Conservation (phyloP, 371 early-diverging fungal genomes). For the Mucor mucedo region DNA sequence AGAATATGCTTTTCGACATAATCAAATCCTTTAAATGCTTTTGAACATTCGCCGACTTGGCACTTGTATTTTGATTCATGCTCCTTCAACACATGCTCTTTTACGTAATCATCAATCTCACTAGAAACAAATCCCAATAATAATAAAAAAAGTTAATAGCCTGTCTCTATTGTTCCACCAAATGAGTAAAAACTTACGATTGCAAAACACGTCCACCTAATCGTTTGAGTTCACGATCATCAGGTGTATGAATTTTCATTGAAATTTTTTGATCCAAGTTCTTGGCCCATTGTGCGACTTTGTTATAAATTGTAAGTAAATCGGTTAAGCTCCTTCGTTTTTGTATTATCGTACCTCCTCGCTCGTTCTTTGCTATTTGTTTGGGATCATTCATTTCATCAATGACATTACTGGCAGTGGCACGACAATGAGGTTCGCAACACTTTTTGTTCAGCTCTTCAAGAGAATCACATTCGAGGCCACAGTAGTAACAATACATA, state of each 20-base stretch:
- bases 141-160: neutral
- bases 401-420: constrained; percentile 29
- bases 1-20: constrained; percentile 94
- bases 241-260: constrained; percentile 64
- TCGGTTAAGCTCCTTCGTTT: neutral
- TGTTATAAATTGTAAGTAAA: neutral
- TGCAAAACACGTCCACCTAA: constrained; percentile 81
- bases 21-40: constrained; percentile 93
- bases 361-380: constrained; percentile 28
- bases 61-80: constrained; percentile 90
- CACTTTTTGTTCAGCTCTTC: constrained; percentile 88
- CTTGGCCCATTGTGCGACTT: constrained; percentile 61
- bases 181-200: constrained; percentile 49
- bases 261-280: constrained; percentile 70
- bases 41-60: constrained; percentile 76
- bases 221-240: constrained; percentile 69
- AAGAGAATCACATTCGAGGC: constrained; percentile 75
- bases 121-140: constrained; percentile 20
- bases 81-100: constrained; percentile 68
- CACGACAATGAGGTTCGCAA: constrained; percentile 70
- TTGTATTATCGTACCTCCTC: constrained; percentile 23
- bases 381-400: constrained; percentile 29
- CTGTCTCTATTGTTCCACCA: neutral
- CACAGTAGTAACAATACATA: constrained; percentile 94
- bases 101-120: constrained; percentile 55